Conservation (phyloP, 768 basidiomycete genomes). For the Lactarius hatsudake region DNA sequence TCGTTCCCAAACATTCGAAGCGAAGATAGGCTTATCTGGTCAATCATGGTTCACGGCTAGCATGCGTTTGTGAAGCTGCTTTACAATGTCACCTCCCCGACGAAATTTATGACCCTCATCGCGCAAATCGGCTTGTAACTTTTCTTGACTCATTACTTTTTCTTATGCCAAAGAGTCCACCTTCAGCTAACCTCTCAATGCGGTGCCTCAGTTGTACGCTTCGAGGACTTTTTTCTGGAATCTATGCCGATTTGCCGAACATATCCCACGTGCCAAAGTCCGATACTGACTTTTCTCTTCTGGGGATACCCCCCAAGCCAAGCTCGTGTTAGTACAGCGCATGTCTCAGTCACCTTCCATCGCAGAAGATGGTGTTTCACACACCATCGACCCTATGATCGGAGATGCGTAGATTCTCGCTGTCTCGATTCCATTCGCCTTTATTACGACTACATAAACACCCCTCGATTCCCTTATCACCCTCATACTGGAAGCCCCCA, state of each 20-base stretch:
- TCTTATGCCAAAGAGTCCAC: too few species aligned
- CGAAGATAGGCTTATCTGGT: too few species aligned
- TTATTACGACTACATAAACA: background rate
- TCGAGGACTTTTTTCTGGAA: background rate
- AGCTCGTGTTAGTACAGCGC: background rate
- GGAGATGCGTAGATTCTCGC: background rate
- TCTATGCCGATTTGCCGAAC: background rate
- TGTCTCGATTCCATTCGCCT: background rate
- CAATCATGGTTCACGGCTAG: too few species aligned
- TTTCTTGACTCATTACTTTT: too few species aligned
- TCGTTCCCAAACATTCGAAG: too few species aligned
- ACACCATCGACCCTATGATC: background rate
- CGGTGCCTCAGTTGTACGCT: background rate
- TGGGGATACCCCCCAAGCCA: background rate
- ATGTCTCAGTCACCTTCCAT: background rate
- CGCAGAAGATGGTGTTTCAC: background rate
- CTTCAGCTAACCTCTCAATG: background rate
- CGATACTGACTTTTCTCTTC: background rate
- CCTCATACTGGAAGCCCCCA: background rate
- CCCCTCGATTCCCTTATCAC: background rate
- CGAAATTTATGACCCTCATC: too few species aligned
- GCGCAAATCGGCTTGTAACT: too few species aligned
- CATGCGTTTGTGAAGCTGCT: too few species aligned
- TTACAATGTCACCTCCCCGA: too few species aligned
- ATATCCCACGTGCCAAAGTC: background rate